phyloP scores from a whole-genome alignment of 352 stramenopile genomes.

The Phytophthora chlamydospora region DNA sequence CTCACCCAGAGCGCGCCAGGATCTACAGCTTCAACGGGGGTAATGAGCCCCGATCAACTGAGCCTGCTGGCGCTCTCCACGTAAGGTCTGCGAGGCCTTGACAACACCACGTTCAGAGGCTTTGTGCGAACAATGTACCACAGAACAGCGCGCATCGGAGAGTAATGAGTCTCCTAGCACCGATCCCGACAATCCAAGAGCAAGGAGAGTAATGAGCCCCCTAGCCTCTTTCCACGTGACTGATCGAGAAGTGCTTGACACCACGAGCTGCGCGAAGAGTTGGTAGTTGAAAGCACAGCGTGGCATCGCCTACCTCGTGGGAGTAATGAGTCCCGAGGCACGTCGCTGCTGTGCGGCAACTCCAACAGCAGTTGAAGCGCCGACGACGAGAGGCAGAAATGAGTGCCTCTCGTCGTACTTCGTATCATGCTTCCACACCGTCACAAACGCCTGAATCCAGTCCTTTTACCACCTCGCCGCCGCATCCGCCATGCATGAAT shows the following conservation, averaged over 20 bases:
- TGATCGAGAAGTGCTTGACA: constrained; percentile 1
- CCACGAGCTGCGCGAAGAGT: not conserved
- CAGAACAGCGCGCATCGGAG: constrained; percentile 11
- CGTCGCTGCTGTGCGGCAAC: not conserved
- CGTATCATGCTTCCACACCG: not conserved
- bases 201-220: constrained; percentile 36
- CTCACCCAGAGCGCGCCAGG: constrained; percentile 22
- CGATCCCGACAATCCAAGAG: not conserved
- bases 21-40: constrained; percentile 32
- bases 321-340: constrained; percentile 26
- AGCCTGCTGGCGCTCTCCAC: constrained; percentile 15
- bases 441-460: not conserved
- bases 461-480: constrained; percentile 29
- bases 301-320: not conserved
- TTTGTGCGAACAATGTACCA: constrained; percentile 10
- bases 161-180: constrained; percentile 39
- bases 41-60: constrained; percentile 44
- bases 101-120: constrained; percentile 16
- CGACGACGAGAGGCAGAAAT: constrained; percentile 29
- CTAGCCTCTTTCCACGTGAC: not conserved
- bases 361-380: not conserved
- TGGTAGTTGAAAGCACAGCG: not conserved
- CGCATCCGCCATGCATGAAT: constrained; percentile 55
- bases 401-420: constrained; percentile 20
- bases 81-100: constrained; percentile 14